Conservation (phyloP, 176 grass and related monocot species). For the Cenchrus purpureus region DNA sequence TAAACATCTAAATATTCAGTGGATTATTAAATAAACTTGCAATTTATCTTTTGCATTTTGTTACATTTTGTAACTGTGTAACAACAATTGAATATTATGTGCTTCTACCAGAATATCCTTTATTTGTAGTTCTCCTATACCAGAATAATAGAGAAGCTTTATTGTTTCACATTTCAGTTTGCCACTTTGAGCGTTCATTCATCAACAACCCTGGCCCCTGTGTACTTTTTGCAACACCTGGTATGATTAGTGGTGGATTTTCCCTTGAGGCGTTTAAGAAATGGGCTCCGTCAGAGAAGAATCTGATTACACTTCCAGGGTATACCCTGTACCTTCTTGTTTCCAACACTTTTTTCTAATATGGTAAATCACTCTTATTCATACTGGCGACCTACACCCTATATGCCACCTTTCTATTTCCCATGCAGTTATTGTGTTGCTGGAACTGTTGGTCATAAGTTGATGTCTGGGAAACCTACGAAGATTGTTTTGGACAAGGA, state of each 20-base stretch:
- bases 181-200: constrained; percentile 79
- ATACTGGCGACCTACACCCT: neutral
- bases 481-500: constrained; percentile 81
- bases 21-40: neutral
- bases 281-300: constrained; percentile 93
- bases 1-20: neutral
- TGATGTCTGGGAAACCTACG: constrained; percentile 96
- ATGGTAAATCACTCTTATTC: neutral
- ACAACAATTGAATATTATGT: neutral
- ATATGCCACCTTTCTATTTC: neutral
- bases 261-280: constrained; percentile 96
- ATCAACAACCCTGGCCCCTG: constrained; percentile 87
- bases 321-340: constrained; percentile 38
- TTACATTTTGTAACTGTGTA: neutral
- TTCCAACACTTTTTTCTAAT: constrained; percentile 9
- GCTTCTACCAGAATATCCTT: neutral
- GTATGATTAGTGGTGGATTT: constrained; percentile 97
- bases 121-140: neutral
- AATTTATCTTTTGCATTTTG: neutral
- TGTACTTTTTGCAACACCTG: constrained; percentile 96
- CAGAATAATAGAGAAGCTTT: constrained; percentile 8
- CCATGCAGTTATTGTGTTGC: constrained; percentile 90
- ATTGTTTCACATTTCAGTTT: constrained; percentile 60
- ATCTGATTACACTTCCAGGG: constrained; percentile 91
- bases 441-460: constrained; percentile 89